Evolutionary conservation across 2,329 filamentous ascomycete genomes (phyloP).

Genomic region (Nothophoma quercina): DNA sequence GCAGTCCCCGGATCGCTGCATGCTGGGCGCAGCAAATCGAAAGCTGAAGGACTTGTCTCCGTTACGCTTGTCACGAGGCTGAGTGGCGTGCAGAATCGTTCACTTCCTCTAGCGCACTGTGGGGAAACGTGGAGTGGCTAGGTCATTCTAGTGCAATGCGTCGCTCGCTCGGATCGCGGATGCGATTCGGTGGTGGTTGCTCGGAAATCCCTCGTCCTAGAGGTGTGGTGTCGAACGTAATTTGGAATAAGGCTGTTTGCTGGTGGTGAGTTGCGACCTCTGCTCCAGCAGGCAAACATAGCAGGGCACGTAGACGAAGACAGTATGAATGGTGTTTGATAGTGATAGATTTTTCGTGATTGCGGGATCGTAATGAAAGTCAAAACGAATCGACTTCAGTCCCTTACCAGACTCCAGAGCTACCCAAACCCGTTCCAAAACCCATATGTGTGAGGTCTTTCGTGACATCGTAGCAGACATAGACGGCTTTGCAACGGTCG

Average conservation of each 20-base stretch:
- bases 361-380: neutral
- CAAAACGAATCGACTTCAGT: constrained; percentile 8
- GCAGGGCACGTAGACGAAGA: neutral
- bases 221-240: neutral
- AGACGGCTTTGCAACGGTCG: neutral
- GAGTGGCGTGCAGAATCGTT: constrained; percentile 2
- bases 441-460: neutral
- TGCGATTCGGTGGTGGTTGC: neutral
- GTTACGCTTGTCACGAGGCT: constrained; percentile 3
- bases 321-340: neutral
- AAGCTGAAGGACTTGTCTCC: neutral
- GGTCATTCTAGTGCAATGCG: neutral
- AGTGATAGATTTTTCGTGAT: constrained; percentile 1
- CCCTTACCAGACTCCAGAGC: neutral
- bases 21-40: neutral
- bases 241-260: neutral
- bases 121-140: constrained; percentile 10
- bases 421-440: neutral
- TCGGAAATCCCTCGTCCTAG: neutral
- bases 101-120: constrained; percentile 2
- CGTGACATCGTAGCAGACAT: neutral
- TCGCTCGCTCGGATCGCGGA: neutral
- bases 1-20: neutral
- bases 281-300: neutral
- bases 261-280: neutral